phyloP scores from a whole-genome alignment of 164 flowering plant species.

The Berberis thunbergii region DNA sequence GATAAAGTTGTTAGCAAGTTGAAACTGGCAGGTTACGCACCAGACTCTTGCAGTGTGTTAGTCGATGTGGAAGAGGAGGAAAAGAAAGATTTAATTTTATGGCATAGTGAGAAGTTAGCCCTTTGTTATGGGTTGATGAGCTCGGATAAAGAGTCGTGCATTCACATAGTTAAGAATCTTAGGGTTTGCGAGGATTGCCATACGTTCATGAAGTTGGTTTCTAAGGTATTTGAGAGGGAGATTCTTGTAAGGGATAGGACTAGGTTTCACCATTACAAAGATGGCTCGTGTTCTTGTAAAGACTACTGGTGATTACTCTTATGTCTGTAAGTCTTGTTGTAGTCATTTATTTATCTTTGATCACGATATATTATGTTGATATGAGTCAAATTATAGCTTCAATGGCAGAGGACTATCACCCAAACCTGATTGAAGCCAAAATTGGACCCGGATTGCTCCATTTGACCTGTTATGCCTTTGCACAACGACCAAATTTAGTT shows the following conservation, averaged over 20 bases:
- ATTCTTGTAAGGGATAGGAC: slow-evolving; percentile 65
- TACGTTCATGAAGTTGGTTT: slow-evolving; percentile 58
- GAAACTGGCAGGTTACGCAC: slow-evolving; percentile 50
- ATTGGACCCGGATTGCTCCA: no score
- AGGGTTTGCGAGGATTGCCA: slow-evolving; percentile 82
- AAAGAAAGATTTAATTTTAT: slow-evolving; percentile 47
- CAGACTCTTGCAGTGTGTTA: slow-evolving; percentile 35
- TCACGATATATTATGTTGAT: no score
- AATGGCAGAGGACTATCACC: no score
- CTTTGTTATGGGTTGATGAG: slow-evolving; percentile 49
- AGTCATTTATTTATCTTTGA: no score
- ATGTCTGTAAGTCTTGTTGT: no score
- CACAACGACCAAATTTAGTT: no score
- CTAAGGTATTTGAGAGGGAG: slow-evolving; percentile 43
- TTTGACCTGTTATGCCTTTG: no score
- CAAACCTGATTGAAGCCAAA: no score
- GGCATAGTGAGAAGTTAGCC: slow-evolving; percentile 85
- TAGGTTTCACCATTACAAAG: slow-evolving; percentile 67
- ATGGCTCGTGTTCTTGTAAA: slow-evolving; percentile 46
- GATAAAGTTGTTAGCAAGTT: slow-evolving; percentile 40
- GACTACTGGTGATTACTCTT: slow-evolving; percentile 19
- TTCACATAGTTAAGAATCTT: slow-evolving; percentile 65
- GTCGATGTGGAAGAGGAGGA: slow-evolving; percentile 67
- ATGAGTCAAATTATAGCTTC: no score
- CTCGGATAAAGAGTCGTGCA: slow-evolving; percentile 22